Evolutionary conservation across 108 stramenopile genomes (phyloP).

Genomic region (Conticribra weissflogii): DNA sequence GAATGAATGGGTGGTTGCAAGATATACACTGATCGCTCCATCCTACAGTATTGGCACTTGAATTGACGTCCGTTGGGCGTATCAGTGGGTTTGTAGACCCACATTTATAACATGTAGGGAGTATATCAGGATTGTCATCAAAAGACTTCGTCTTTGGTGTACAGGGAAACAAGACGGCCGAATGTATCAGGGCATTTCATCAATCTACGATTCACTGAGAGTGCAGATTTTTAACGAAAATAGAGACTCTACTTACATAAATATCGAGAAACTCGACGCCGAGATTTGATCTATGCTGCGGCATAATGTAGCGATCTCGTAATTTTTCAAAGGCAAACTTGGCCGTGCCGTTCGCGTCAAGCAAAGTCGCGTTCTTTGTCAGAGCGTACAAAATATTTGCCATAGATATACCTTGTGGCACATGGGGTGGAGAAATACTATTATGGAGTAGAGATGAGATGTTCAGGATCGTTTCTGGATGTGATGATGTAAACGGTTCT

Average conservation of each 20-base stretch:
- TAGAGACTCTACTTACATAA: conserved; percentile 33
- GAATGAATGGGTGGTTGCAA: conserved; percentile 75
- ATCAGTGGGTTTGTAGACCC: conserved; percentile 66
- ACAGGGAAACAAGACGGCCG: no score
- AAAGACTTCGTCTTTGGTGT: conserved; percentile 59
- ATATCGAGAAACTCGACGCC: conserved; percentile 68
- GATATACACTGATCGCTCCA: conserved; percentile 69
- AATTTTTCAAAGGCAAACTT: conserved; percentile 61
- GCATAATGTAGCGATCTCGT: conserved; percentile 45
- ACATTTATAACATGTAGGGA: conserved; percentile 76
- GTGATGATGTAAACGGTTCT: conserved; percentile 63
- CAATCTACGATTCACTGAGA: no score
- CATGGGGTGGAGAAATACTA: conserved; percentile 36
- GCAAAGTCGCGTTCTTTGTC: conserved; percentile 56
- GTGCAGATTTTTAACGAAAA: no score
- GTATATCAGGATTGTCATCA: conserved; percentile 61
- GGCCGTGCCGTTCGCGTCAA: conserved; percentile 70
- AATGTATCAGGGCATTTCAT: no score
- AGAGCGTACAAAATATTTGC: conserved; percentile 68
- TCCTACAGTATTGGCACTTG: no score
- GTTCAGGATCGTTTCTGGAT: conserved; percentile 67
- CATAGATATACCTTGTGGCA: conserved; percentile 58
- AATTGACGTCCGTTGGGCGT: conserved; percentile 27
- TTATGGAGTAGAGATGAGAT: conserved; percentile 64
- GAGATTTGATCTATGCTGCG: conserved; percentile 40